Evolutionary conservation across 2,329 filamentous ascomycete genomes (phyloP).

Genomic region (Pseudocercospora cruenta): DNA sequence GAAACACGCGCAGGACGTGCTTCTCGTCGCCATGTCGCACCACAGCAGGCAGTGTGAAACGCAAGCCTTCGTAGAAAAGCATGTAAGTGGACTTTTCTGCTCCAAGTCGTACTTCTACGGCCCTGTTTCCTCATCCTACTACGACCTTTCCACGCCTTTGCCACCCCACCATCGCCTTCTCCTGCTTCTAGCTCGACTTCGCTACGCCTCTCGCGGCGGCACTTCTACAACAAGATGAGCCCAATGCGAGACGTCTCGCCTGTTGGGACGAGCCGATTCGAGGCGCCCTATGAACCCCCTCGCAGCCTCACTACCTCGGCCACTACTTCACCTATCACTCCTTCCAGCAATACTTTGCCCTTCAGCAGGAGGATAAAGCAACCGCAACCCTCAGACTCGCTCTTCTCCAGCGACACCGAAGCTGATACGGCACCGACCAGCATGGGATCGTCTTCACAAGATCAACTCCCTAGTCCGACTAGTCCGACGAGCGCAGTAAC

Average conservation of each 20-base stretch:
- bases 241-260: slow-evolving; percentile 32
- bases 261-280: slow-evolving; percentile 37
- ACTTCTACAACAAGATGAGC: slow-evolving; percentile 5
- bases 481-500: slow-evolving; percentile 13
- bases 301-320: slow-evolving; percentile 20
- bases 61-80: too few relatives aligned
- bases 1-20: neutral
- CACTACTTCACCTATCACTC: slow-evolving; percentile 24
- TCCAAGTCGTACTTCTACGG: neutral
- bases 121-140: neutral
- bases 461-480: slow-evolving; percentile 7
- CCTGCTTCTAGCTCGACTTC: neutral
- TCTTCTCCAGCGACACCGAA: slow-evolving; percentile 23
- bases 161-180: neutral
- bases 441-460: slow-evolving; percentile 10
- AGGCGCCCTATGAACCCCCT: slow-evolving; percentile 32
- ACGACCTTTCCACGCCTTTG: neutral
- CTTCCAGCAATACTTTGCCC: slow-evolving; percentile 13
- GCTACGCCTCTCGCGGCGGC: neutral
- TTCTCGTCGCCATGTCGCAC: slow-evolving; percentile 11
- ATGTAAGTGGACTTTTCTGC: neutral
- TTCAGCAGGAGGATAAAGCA: slow-evolving; percentile 19
- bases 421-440: slow-evolving; percentile 25
- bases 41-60: neutral
- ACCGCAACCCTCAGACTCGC: slow-evolving; percentile 22